Conservation (phyloP, 2,329 filamentous ascomycete genomes). For the Apiospora rasikravindrae region DNA sequence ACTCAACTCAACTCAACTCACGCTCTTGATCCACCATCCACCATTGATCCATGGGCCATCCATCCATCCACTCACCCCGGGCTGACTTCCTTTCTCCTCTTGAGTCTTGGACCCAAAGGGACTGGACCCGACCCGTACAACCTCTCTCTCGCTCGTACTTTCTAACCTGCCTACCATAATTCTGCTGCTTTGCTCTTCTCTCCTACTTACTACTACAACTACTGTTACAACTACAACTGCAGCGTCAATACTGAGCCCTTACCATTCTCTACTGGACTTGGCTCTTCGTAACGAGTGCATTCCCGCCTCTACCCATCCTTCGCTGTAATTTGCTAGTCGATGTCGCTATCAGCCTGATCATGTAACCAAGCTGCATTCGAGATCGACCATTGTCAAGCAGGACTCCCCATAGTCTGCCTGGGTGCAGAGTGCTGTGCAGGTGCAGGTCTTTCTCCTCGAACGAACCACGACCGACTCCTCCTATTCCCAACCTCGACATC, state of each 20-base stretch:
- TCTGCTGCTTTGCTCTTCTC: slow-evolving; percentile 22
- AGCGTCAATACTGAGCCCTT: not conserved
- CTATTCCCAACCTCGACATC: slow-evolving; percentile 18
- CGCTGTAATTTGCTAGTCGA: slow-evolving; percentile 19
- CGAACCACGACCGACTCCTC: slow-evolving; percentile 21
- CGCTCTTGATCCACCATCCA: slow-evolving; percentile 16
- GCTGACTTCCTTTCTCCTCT: slow-evolving; percentile 17
- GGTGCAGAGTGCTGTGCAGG: slow-evolving; percentile 34
- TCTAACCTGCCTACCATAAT: not conserved
- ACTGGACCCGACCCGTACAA: slow-evolving; percentile 16
- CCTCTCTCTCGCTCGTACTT: slow-evolving; percentile 12
- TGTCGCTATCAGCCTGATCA: slow-evolving; percentile 29
- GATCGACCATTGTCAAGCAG: slow-evolving; percentile 39
- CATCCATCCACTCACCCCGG: slow-evolving; percentile 17
- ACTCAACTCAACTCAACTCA: slow-evolving; percentile 17
- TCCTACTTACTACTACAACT: not conserved
- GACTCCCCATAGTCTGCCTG: slow-evolving; percentile 40
- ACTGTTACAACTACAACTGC: not conserved
- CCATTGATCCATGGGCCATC: slow-evolving; percentile 15
- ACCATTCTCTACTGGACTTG: not conserved
- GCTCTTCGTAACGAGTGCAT: slow-evolving; percentile 14
- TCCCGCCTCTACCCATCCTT: not conserved
- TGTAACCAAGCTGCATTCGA: slow-evolving; percentile 39
- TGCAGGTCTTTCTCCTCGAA: slow-evolving; percentile 32
- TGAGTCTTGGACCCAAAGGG: slow-evolving; percentile 17